Evolutionary conservation across 177 flowering plant species (phyloP), one percentile per base, ranked within the genome.

Genomic region (Telopea speciosissima): DNA sequence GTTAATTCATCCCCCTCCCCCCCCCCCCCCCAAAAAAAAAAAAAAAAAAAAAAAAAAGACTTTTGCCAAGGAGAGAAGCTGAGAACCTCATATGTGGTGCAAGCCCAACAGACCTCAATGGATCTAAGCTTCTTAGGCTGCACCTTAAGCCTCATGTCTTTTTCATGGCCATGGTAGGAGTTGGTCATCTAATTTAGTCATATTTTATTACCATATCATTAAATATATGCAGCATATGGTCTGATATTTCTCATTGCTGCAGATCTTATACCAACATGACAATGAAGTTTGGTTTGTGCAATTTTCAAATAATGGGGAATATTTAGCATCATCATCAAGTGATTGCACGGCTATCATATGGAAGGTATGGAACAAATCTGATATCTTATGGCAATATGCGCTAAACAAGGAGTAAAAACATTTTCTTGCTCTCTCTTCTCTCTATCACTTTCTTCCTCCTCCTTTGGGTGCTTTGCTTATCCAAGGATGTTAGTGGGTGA

Each of bases 221-320:
- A 26, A n/a, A 65, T 40, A 24, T 24, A 56, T 64, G 22, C 28
- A 19, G 22, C 52, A 67, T 17, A 31, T 66, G 3, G 24, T 52
- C 17, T 77, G 33, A 64, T 33, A 22, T 67, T 74, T 69, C 14
- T 75, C 40, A 49, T 69, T 63, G 7, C 42, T 78, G 83, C 93
- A 93, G 98, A 85, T 88, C 58, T 79, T 93, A 80, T 77, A 81
- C 19, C 82, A 78, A n/a, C 97, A 91, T 71, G 84, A 77, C 56
- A 82, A 93, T 87, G 98, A 93, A 84, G 97, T 93, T 71, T 91
- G 98, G 96, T 93, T 88, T 78, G 91, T 93, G 24, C 97, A 93
- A 76, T 93, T 91, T 73, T 91, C 97, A 67, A 86, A 91, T 76
- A 88, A 79, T 73, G 98, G 98, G 64, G 81, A 89, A 33, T 89